These are phyloP conservation scores for Parsonsia alboflavescens DNA, from an alignment of 257 asterid genomes.

Conservation along the genomic window DNA sequence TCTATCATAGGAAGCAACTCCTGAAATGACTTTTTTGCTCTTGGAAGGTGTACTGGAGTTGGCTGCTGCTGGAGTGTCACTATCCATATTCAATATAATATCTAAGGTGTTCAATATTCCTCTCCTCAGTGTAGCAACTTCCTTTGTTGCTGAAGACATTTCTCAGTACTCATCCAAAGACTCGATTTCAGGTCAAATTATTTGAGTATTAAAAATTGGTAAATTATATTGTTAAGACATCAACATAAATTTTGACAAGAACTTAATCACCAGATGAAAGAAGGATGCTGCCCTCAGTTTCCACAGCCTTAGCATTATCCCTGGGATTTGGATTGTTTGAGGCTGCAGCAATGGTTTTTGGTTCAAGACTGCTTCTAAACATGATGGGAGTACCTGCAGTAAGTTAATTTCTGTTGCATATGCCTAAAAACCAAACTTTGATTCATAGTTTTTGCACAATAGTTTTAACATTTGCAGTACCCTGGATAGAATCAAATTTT, in stretches of 20 bases:
- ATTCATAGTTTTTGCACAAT: neutral
- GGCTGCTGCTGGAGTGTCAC: slow-evolving; percentile 45
- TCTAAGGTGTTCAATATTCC: slow-evolving; percentile 49
- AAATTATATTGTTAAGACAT: neutral
- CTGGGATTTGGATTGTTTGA: slow-evolving; percentile 31
- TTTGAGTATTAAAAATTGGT: neutral
- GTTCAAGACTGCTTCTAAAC: slow-evolving; percentile 29
- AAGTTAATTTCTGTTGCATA: neutral
- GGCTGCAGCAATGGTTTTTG: slow-evolving; percentile 33
- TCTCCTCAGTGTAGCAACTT: slow-evolving; percentile 44
- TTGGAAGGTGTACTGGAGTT: slow-evolving; percentile 37
- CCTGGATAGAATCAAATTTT: neutral
- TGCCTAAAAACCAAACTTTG: neutral
- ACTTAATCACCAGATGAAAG: slow-evolving; percentile 17
- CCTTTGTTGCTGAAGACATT: slow-evolving; percentile 49
- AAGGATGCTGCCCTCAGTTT: slow-evolving; percentile 28
- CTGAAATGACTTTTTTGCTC: slow-evolving; percentile 6
- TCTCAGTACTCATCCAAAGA: slow-evolving; percentile 23
- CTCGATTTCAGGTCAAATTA: slow-evolving; percentile 24
- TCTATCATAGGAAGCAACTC: slow-evolving; percentile 1
- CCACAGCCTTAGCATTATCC: slow-evolving; percentile 34
- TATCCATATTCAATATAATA: slow-evolving; percentile 38
- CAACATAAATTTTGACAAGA: neutral
- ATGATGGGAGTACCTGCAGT: slow-evolving; percentile 34
- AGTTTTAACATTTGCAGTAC: neutral